Percentiles rank a stretch among this genome's conserved stretches.
These are phyloP conservation scores for Verticillium klebahnii DNA, from an alignment of 2,329 filamentous ascomycete species.

Conservation along the genomic window DNA sequence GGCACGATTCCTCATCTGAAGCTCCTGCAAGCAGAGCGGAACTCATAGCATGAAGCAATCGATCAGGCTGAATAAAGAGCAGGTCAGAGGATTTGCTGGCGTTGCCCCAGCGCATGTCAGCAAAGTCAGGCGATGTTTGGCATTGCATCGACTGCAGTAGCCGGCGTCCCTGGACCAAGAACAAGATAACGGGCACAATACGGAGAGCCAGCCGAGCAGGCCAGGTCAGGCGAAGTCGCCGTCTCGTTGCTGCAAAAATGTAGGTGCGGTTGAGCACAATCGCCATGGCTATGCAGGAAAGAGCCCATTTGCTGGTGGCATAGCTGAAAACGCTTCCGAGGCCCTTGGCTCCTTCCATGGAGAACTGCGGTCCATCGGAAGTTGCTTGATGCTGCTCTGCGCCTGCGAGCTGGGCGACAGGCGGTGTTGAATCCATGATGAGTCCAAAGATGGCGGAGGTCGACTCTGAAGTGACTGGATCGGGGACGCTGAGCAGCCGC, in stretches of 20 bases:
- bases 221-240: conserved; percentile 73
- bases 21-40: conserved; percentile 70
- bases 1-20: conserved; percentile 69
- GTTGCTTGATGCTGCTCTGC: background rate
- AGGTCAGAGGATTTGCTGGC: conserved; percentile 59
- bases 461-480: background rate
- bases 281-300: conserved; percentile 81
- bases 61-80: conserved; percentile 66
- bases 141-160: conserved; percentile 86
- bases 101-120: conserved; percentile 65
- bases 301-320: conserved; percentile 85
- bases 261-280: conserved; percentile 86
- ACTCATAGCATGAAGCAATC: conserved; percentile 67
- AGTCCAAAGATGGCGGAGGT: background rate
- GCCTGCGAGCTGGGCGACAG: background rate
- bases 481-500: background rate
- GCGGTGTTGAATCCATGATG: background rate
- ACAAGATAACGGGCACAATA: conserved; percentile 64
- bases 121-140: conserved; percentile 75
- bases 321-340: conserved; percentile 87
- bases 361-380: conserved; percentile 39
- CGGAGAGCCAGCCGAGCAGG: conserved; percentile 66
- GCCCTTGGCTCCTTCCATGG: conserved; percentile 59
- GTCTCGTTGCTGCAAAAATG: conserved; percentile 85
- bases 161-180: conserved; percentile 62